Percentiles rank a stretch among this genome's conserved stretches.
These are phyloP conservation scores for Penicillium sp. DNA, from an alignment of 2,329 filamentous ascomycete genomes.

Conservation along the genomic window DNA sequence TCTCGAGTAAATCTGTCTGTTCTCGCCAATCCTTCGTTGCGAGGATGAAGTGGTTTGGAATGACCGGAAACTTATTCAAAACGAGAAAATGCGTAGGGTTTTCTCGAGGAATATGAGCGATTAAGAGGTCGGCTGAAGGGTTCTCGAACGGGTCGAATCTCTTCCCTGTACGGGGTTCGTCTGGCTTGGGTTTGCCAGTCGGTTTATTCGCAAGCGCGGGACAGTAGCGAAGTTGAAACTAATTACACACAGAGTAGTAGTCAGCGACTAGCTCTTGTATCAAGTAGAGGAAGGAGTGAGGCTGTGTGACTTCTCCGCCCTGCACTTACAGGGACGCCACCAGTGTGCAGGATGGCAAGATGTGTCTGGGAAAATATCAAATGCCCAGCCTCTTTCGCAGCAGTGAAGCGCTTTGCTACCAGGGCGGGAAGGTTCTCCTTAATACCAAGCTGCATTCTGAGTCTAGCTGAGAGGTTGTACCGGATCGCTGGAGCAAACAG, in stretches of 20 bases:
- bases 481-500: constrained; percentile 3
- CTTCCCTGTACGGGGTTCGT: constrained; percentile 24
- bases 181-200: constrained; percentile 29
- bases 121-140: constrained; percentile 47
- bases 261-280: constrained; percentile 2
- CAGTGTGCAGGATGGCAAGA: constrained; percentile 40
- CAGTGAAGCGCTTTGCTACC: constrained; percentile 40
- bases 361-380: constrained; percentile 48
- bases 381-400: constrained; percentile 43
- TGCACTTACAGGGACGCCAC: constrained; percentile 40
- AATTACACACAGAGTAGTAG: too few species aligned
- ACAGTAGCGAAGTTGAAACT: constrained; percentile 57
- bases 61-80: constrained; percentile 56
- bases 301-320: not conserved
- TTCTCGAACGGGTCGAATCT: constrained; percentile 52
- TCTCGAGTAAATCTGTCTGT: constrained; percentile 51
- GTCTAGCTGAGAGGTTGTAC: constrained; percentile 4
- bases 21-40: constrained; percentile 50
- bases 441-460: constrained; percentile 42
- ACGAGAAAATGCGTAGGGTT: constrained; percentile 47
- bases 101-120: constrained; percentile 44
- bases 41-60: constrained; percentile 55
- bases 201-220: constrained; percentile 54
- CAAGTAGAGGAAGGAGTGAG: not conserved
- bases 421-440: constrained; percentile 42